Base-by-base conservation (phyloP, 1,284 basidiomycete genomes). In the Pseudozyma flocculosa region DNA sequence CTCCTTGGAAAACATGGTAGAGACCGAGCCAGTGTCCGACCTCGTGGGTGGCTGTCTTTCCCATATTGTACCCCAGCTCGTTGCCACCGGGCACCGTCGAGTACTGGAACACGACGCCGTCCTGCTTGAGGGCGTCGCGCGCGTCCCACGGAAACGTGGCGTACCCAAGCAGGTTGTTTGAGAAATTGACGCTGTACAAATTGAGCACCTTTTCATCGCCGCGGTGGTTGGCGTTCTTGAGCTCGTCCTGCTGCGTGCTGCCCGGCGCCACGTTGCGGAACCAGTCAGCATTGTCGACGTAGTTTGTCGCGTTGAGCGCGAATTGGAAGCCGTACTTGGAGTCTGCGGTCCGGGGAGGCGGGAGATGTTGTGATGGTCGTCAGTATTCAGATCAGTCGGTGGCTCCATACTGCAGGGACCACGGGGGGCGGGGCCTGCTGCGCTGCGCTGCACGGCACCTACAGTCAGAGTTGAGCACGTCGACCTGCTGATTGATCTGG, bases 1-100 rank as follows among this genome's bases (percentile, higher is more conserved):
- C 84, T 24, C 83, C 84, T 67, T 85, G 82, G 80, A 85, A 85
- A 32, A 84, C 83, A 71, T 85, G 84, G 76, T 83, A 84, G 34
- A 85, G 79, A 32, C 84, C 84, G 61, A 84, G 40, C 68, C 68
- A 73, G 40, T 66, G 58, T 1, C 62, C 68, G 42, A 81, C 82
- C 72, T 85, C 84, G 68, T 85, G 84, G 4, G 83, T 83, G 39
- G 82, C 69, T 11, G 84, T 85, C 80, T 82, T 62, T 45, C 84
- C 83, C 53, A 80, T 68, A 71, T 85, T 81, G 76, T 83, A 84
- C 50, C 79, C 78, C 23, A 73, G 60, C 15, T 81, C 74, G 46
- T 75, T 78, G 7, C 83, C 84, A 19, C 83, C 82, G 2, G 84
- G 84, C 2, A 84, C 72, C 13, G 82, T 82, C 24, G 49, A 51